These are phyloP conservation scores for Amaranthus palmeri DNA, from an alignment of 148 eudicot species.

Conservation along the genomic window DNA sequence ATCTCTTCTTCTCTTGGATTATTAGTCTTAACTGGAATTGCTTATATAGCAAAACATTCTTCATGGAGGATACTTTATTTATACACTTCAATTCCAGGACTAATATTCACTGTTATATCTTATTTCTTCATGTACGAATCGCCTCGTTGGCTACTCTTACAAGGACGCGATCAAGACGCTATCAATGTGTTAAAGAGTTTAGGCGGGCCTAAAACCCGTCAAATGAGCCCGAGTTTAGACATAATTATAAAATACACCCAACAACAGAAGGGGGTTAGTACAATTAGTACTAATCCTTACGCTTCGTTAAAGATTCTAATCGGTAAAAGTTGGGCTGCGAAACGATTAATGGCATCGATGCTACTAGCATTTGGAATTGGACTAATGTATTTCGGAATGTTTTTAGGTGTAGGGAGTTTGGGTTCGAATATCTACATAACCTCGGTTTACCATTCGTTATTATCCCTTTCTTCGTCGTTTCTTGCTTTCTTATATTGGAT, in stretches of 20 bases:
- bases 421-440: conserved; percentile 29
- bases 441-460: conserved; percentile 17
- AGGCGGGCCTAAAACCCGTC: background rate
- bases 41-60: background rate
- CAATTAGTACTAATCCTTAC: conserved; percentile 1
- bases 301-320: conserved; percentile 10
- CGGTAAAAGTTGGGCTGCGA: conserved; percentile 21
- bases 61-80: conserved; percentile 22
- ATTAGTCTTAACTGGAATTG: conserved; percentile 3
- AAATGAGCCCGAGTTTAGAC: background rate
- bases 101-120: background rate
- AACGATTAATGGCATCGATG: conserved; percentile 18
- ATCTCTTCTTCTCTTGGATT: background rate
- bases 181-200: background rate
- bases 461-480: conserved; percentile 10
- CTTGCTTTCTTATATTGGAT: conserved; percentile 23
- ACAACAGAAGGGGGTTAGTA: too few species aligned
- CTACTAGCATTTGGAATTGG: conserved; percentile 25
- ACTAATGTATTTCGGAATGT: conserved; percentile 27
- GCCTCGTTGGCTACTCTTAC: conserved; percentile 22
- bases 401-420: conserved; percentile 24
- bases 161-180: conserved; percentile 13
- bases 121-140: conserved; percentile 19
- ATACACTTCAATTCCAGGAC: conserved; percentile 16
- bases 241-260: too few species aligned